These are phyloP conservation scores for Canariomyces notabilis DNA, from an alignment of 2,329 filamentous ascomycete genomes.

Conservation along the genomic window DNA sequence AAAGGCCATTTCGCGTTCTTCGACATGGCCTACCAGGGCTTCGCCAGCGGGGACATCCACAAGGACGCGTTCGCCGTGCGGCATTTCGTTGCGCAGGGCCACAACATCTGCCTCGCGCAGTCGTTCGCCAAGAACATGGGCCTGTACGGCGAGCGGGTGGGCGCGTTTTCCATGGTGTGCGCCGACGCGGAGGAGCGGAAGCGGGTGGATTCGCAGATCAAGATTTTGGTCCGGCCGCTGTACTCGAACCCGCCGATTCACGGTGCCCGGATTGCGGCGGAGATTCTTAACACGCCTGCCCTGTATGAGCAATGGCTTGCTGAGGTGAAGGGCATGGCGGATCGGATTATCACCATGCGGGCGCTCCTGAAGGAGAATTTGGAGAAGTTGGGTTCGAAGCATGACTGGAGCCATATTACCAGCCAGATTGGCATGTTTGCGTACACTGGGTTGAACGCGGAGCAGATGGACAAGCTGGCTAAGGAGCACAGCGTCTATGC, in stretches of 20 bases:
- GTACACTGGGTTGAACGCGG: slow-evolving; percentile 85
- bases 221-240: slow-evolving; percentile 92
- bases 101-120: slow-evolving; percentile 82
- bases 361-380: slow-evolving; percentile 90
- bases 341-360: slow-evolving; percentile 98
- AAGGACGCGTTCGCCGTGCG: slow-evolving; percentile 90
- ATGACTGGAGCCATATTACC: slow-evolving; percentile 99
- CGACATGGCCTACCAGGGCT: slow-evolving; percentile 99
- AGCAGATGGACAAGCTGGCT: slow-evolving; percentile 87
- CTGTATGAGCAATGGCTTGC: slow-evolving; percentile 92
- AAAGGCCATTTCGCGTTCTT: slow-evolving; percentile 93
- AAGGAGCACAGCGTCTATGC: slow-evolving; percentile 98
- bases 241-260: slow-evolving; percentile 99
- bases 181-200: slow-evolving; percentile 85
- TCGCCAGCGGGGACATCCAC: slow-evolving; percentile 87
- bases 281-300: slow-evolving; percentile 80
- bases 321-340: slow-evolving; percentile 98
- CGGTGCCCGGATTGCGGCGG: slow-evolving; percentile 86
- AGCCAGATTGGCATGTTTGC: slow-evolving; percentile 99
- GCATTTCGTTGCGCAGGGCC: slow-evolving; percentile 88
- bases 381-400: slow-evolving; percentile 88
- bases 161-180: slow-evolving; percentile 90
- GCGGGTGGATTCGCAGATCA: slow-evolving; percentile 94
- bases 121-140: slow-evolving; percentile 99
- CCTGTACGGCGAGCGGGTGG: slow-evolving; percentile 96